phyloP scores from a whole-genome alignment of 2,329 filamentous ascomycete species.

The Fusarium coicis region DNA sequence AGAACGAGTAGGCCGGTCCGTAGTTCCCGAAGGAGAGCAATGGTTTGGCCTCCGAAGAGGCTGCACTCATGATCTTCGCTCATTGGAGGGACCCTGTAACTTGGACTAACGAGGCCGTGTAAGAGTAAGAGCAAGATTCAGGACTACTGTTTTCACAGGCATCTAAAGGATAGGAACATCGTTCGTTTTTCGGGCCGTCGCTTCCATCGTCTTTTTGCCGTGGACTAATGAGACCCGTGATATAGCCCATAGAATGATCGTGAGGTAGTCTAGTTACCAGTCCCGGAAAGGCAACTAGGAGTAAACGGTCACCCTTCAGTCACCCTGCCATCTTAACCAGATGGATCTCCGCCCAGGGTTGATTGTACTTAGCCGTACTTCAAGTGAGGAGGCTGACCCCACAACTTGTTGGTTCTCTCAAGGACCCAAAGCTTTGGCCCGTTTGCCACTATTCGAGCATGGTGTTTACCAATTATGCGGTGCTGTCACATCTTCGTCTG shows the following conservation, averaged over 20 bases:
- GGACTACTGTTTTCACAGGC: background rate
- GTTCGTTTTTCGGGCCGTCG: conserved; percentile 33
- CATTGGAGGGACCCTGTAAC: conserved; percentile 23
- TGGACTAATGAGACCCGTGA: conserved; percentile 6
- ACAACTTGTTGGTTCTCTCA: background rate
- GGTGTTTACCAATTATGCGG: background rate
- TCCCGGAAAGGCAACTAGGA: conserved; percentile 20
- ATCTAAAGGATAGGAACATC: conserved; percentile 10
- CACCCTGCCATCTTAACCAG: conserved; percentile 21
- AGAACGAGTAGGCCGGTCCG: conserved; percentile 26
- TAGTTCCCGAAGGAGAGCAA: conserved; percentile 22
- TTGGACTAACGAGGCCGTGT: background rate
- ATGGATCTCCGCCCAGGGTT: conserved; percentile 17
- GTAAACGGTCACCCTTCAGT: conserved; percentile 15
- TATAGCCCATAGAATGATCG: conserved; percentile 13
- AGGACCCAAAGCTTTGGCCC: background rate
- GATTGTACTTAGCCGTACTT: conserved; percentile 27
- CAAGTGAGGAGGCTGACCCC: conserved; percentile 4
- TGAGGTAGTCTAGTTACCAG: conserved; percentile 8
- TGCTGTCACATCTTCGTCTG: background rate
- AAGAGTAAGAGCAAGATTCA: background rate
- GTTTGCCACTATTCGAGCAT: conserved; percentile 6
- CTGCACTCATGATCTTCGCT: conserved; percentile 13
- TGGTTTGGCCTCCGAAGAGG: conserved; percentile 26
- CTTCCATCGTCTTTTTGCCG: conserved; percentile 28